Evolutionary conservation across 2,329 filamentous ascomycete genomes (phyloP).

Genomic region (Conoideocrella luteorostrata): DNA sequence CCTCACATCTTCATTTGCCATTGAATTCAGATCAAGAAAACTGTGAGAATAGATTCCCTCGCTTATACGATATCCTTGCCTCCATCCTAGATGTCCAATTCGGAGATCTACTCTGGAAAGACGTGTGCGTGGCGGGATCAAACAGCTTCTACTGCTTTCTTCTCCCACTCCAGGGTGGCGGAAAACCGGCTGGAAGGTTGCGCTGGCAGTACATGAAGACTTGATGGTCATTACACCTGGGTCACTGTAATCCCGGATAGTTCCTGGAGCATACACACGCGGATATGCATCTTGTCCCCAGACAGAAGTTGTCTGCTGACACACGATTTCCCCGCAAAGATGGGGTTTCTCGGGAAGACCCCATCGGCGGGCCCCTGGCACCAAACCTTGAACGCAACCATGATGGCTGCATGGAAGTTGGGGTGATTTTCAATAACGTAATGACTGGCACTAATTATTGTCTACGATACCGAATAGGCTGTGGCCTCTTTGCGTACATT

Average conservation of each 20-base stretch:
- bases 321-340: conserved; percentile 7
- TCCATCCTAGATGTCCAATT: too few relatives aligned
- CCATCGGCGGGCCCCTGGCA: neutral
- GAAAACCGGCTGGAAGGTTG: neutral
- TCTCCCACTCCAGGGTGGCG: neutral
- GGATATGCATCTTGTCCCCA: neutral
- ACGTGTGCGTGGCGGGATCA: too few relatives aligned
- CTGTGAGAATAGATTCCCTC: too few relatives aligned
- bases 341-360: conserved; percentile 1
- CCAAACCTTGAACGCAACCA: neutral
- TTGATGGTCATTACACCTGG: too few relatives aligned
- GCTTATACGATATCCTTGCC: too few relatives aligned
- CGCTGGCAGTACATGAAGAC: neutral
- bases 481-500: neutral
- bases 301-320: neutral
- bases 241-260: too few relatives aligned
- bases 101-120: too few relatives aligned
- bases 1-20: too few relatives aligned
- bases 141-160: too few relatives aligned
- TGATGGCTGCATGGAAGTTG: too few relatives aligned
- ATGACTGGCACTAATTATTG: neutral
- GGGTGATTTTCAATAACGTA: neutral
- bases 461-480: neutral
- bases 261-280: too few relatives aligned
- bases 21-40: too few relatives aligned